These are phyloP conservation scores for Agrocybe pediades DNA, from an alignment of 768 basidiomycete genomes.

Conservation along the genomic window DNA sequence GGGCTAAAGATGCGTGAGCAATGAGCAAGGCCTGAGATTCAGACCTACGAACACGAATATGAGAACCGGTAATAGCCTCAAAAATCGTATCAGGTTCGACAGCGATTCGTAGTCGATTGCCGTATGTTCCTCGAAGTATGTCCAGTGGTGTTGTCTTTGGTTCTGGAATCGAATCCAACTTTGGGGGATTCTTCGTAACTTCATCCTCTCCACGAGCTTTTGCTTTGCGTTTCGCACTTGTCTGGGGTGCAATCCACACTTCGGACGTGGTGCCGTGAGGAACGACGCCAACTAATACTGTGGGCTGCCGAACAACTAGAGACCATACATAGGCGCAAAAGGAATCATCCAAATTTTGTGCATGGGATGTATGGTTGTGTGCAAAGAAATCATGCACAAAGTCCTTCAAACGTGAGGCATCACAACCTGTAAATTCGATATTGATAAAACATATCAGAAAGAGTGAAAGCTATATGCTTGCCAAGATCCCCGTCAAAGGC, in stretches of 20 bases:
- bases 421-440: slow-evolving; percentile 58
- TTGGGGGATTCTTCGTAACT: slow-evolving; percentile 41
- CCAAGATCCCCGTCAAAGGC: slow-evolving; percentile 91
- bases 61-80: slow-evolving; percentile 81
- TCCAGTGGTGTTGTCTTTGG: slow-evolving; percentile 56
- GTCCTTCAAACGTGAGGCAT: slow-evolving; percentile 68
- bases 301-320: slow-evolving; percentile 71
- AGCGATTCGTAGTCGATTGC: slow-evolving; percentile 69
- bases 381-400: slow-evolving; percentile 71
- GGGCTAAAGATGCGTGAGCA: slow-evolving; percentile 45
- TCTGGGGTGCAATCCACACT: slow-evolving; percentile 80
- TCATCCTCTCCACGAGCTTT: slow-evolving; percentile 55
- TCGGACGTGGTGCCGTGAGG: slow-evolving; percentile 61
- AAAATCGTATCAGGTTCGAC: slow-evolving; percentile 76
- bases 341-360: slow-evolving; percentile 70
- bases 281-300: slow-evolving; percentile 72
- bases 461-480: slow-evolving; percentile 44
- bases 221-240: slow-evolving; percentile 65
- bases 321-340: slow-evolving; percentile 86
- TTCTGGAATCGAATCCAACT: slow-evolving; percentile 56
- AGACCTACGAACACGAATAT: slow-evolving; percentile 63
- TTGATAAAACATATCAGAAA: slow-evolving; percentile 26
- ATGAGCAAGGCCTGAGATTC: background rate
- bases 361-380: slow-evolving; percentile 34
- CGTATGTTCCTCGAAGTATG: slow-evolving; percentile 57